Conservation (phyloP, 768 basidiomycete species). For the Leccinum variicolor region DNA sequence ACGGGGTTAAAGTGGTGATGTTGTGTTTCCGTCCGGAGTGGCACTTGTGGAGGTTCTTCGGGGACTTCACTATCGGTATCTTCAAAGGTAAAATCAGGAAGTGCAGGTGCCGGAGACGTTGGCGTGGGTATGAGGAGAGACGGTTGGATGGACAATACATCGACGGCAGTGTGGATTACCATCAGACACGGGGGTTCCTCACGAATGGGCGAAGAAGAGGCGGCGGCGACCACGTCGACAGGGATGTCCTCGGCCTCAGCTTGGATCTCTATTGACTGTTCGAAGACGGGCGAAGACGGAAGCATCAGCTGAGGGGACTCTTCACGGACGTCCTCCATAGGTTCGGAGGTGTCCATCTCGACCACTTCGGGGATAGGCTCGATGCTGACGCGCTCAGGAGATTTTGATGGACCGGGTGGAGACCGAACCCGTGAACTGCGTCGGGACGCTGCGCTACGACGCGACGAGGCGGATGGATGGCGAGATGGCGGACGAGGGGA, state of each 20-base stretch:
- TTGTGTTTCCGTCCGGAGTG: slow-evolving; percentile 15
- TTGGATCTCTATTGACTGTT: background rate
- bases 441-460: slow-evolving; percentile 19
- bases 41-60: slow-evolving; percentile 17
- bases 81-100: slow-evolving; percentile 34
- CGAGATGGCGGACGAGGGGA: slow-evolving; percentile 20
- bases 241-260: background rate
- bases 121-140: slow-evolving; percentile 36
- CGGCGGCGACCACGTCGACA: background rate
- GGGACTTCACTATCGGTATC: slow-evolving; percentile 25
- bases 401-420: slow-evolving; percentile 4
- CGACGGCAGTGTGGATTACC: slow-evolving; percentile 26
- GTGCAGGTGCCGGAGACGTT: slow-evolving; percentile 29
- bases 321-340: slow-evolving; percentile 21
- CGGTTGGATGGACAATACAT: slow-evolving; percentile 24
- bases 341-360: slow-evolving; percentile 12
- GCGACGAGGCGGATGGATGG: slow-evolving; percentile 6
- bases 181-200: slow-evolving; percentile 12
- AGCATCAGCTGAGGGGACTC: slow-evolving; percentile 24
- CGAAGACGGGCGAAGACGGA: slow-evolving; percentile 18
- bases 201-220: slow-evolving; percentile 1
- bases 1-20: slow-evolving; percentile 41
- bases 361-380: slow-evolving; percentile 9
- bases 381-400: slow-evolving; percentile 4
- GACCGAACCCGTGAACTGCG: slow-evolving; percentile 16